These are phyloP conservation scores for Aurantiochytrium sp. DNA, from an alignment of 108 stramenopile genomes.

Conservation along the genomic window DNA sequence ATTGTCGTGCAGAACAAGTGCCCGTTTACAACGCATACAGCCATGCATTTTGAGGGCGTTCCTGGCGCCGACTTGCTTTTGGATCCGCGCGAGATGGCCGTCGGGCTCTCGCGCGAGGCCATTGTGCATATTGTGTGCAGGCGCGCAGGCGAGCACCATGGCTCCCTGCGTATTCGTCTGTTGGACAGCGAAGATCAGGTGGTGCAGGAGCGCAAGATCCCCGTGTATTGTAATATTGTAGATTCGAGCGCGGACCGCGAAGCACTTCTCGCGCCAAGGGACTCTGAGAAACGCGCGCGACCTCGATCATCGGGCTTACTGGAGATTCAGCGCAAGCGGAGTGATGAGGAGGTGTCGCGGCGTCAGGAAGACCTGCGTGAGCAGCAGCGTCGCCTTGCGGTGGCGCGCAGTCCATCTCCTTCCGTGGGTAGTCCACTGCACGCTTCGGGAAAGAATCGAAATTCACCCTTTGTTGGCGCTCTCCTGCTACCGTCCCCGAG, in stretches of 20 bases:
- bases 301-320: neutral
- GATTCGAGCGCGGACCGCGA: neutral
- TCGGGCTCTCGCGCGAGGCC: neutral
- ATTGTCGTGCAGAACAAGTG: neutral
- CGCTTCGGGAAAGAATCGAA: neutral
- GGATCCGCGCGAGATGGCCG: neutral
- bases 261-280: neutral
- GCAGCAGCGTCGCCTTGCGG: neutral
- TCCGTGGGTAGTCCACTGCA: neutral
- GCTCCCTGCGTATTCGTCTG: neutral
- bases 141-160: neutral
- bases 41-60: neutral
- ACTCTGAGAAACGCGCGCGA: neutral
- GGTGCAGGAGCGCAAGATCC: neutral
- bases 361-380: neutral
- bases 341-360: neutral
- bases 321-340: neutral
- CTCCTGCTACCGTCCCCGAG: neutral
- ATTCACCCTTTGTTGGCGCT: neutral
- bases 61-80: neutral
- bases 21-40: neutral
- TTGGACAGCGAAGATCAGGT: neutral
- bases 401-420: neutral
- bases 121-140: neutral
- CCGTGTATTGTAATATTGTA: neutral